Evolutionary conservation across 352 stramenopile genomes (phyloP).

Genomic region (Pythium grandisporangium): DNA sequence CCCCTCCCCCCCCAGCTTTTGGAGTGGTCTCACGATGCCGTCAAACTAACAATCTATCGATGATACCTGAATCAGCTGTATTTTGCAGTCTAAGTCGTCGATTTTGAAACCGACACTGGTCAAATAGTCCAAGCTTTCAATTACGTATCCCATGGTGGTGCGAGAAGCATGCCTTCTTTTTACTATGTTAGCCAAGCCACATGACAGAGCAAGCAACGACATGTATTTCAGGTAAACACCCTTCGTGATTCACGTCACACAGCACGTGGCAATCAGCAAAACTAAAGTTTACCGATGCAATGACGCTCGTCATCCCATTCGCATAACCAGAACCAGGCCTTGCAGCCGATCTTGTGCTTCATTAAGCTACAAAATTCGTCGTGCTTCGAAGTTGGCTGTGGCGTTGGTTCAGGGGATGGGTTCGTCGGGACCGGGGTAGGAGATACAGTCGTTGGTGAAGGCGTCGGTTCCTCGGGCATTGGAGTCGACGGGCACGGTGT

Average conservation of each 20-base stretch:
- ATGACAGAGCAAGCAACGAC: no score
- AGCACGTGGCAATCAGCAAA: no score
- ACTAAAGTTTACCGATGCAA: no score
- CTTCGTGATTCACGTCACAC: no score
- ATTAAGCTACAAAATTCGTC: constrained; percentile 1
- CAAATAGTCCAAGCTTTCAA: no score
- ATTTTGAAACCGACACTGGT: no score
- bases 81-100: not conserved
- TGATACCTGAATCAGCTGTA: not conserved
- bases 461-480: constrained; percentile 5
- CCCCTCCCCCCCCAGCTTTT: no score
- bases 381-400: not conserved
- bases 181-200: no score
- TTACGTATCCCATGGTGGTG: no score
- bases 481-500: constrained; percentile 1
- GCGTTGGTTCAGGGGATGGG: not conserved
- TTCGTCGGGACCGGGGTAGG: constrained; percentile 1
- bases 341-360: not conserved
- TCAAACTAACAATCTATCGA: not conserved
- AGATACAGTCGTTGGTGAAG: not conserved
- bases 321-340: not conserved
- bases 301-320: not conserved
- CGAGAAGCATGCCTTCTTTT: no score
- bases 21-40: not conserved
- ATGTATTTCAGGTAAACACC: no score